These are phyloP conservation scores for Trametes maxima DNA, from an alignment of 768 basidiomycete species.

Conservation along the genomic window DNA sequence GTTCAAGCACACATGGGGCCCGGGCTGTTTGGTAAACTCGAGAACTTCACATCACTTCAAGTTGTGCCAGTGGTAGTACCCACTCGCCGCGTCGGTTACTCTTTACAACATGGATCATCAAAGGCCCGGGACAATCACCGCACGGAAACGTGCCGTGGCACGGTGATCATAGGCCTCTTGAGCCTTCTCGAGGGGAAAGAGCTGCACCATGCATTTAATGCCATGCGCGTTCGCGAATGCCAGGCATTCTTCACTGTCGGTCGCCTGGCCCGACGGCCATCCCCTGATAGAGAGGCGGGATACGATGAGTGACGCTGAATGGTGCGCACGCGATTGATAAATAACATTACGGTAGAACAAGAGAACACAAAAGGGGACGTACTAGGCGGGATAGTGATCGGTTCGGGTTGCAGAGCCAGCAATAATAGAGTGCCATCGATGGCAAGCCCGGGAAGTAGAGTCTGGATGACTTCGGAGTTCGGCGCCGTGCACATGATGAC, in stretches of 20 bases:
- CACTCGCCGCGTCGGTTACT: neutral
- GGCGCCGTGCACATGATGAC: constrained; percentile 41
- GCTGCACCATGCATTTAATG: constrained; percentile 28
- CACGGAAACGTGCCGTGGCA: constrained; percentile 25
- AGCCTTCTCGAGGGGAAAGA: constrained; percentile 29
- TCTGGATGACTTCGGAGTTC: constrained; percentile 18
- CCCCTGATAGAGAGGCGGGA: constrained; percentile 31
- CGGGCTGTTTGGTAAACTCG: no score
- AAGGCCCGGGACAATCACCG: constrained; percentile 25
- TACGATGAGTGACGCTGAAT: constrained; percentile 18
- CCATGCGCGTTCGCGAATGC: constrained; percentile 22
- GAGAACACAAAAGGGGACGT: neutral
- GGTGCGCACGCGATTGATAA: neutral
- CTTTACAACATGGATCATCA: neutral
- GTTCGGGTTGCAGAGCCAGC: constrained; percentile 22
- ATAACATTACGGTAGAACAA: neutral
- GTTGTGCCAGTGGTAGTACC: neutral
- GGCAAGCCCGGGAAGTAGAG: constrained; percentile 26
- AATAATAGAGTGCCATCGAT: constrained; percentile 28
- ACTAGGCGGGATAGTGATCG: constrained; percentile 24
- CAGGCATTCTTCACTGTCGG: constrained; percentile 27
- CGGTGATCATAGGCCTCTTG: constrained; percentile 30
- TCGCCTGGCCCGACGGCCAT: constrained; percentile 24
- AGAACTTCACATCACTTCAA: no score
- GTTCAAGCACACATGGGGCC: no score